A percentile compares a stretch with the other conserved stretches of the same genome.
Conservation (phyloP, 805 yeast species). For the Cyberlindnera meyerae region DNA sequence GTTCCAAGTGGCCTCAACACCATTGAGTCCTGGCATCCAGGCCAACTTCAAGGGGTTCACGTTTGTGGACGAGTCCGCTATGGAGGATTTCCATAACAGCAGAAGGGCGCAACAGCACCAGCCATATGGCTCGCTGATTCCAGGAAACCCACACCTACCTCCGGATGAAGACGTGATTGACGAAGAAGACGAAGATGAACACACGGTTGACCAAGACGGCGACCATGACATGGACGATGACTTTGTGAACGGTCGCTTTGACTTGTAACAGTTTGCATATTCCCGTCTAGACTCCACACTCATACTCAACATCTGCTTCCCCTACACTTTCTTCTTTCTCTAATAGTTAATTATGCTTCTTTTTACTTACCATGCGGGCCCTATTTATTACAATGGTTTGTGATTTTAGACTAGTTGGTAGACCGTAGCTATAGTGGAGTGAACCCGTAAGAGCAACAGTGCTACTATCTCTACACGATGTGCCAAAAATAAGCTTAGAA, state of each 20-base stretch:
- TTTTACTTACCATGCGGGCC: too few species aligned
- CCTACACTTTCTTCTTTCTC: too few species aligned
- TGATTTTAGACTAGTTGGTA: too few species aligned
- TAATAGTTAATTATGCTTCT: too few species aligned
- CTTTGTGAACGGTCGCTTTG: constrained; percentile 87
- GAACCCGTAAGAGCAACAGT: too few species aligned
- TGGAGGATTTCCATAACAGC: constrained; percentile 80
- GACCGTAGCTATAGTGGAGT: too few species aligned
- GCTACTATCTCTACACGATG: too few species aligned
- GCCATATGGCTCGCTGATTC: constrained; percentile 68
- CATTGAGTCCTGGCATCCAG: constrained; percentile 90
- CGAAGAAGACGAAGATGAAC: constrained; percentile 54
- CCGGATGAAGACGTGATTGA: constrained; percentile 82
- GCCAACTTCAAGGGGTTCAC: constrained; percentile 97
- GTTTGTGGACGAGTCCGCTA: constrained; percentile 87
- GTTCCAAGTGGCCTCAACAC: constrained; percentile 55
- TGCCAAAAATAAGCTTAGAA: too few species aligned
- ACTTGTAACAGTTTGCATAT: constrained; percentile 55
- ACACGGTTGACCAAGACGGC: constrained; percentile 34
- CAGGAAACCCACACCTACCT: constrained; percentile 74
- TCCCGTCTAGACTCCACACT: too few species aligned
- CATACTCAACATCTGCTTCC: too few species aligned
- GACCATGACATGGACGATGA: constrained; percentile 71
- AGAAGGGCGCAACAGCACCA: constrained; percentile 19
- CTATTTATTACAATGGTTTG: too few species aligned